phyloP scores from a whole-genome alignment of 75 land plant genomes.

The Cupressus sempervirens region DNA sequence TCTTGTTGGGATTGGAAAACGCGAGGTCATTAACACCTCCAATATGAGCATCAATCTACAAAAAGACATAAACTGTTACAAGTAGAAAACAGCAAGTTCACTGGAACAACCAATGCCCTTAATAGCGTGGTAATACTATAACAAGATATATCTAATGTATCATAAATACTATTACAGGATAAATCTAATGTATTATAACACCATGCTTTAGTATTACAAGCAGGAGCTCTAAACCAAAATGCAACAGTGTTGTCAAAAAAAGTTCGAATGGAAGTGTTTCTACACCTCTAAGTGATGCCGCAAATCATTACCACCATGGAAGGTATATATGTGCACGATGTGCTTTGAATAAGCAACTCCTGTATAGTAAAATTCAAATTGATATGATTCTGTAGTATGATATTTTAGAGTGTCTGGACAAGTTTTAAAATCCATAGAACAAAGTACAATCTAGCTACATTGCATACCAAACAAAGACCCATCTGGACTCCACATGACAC shows the following conservation, averaged over 20 bases:
- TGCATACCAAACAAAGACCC: slow-evolving; percentile 74
- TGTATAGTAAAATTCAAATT: slow-evolving; percentile 14
- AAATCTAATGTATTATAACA: neutral
- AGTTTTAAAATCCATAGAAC: neutral
- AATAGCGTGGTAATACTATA: neutral
- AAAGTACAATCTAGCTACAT: neutral
- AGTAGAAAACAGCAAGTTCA: neutral
- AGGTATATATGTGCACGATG: slow-evolving; percentile 63
- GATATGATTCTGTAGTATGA: neutral
- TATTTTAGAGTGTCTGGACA: neutral
- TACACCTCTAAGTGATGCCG: slow-evolving; percentile 70
- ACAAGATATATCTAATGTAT: neutral
- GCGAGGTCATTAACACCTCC: slow-evolving; percentile 96
- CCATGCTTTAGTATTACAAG: neutral
- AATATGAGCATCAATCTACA: slow-evolving; percentile 90
- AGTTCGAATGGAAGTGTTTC: neutral
- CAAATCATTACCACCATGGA: slow-evolving; percentile 50
- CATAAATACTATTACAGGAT: neutral
- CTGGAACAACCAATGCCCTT: neutral
- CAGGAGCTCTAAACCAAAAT: neutral
- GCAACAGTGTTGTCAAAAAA: neutral
- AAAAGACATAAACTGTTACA: neutral
- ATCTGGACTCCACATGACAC: slow-evolving; percentile 82
- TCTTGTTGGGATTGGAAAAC: slow-evolving; percentile 82
- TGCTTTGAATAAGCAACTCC: slow-evolving; percentile 79